Evolutionary conservation across 257 asterid genomes (phyloP).

Genomic region (Petrea volubilis): DNA sequence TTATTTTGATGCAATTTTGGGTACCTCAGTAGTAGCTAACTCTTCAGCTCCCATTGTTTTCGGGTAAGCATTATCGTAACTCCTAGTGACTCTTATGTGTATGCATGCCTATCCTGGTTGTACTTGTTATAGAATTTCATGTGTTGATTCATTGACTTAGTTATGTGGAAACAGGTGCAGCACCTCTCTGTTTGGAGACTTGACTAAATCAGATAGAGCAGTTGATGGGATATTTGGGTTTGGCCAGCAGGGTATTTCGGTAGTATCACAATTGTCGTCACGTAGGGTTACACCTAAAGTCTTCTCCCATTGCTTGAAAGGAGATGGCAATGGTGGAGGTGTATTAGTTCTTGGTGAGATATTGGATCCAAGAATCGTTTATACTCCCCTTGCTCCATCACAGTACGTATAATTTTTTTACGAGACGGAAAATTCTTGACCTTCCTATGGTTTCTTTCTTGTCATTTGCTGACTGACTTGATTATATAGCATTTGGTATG

Average conservation of each 20-base stretch:
- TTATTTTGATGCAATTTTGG: conserved; percentile 70
- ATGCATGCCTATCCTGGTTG: background rate
- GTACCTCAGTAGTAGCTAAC: conserved; percentile 63
- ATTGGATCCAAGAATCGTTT: conserved; percentile 83
- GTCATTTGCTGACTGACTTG: background rate
- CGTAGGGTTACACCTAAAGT: conserved; percentile 77
- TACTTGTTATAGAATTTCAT: too few relatives aligned
- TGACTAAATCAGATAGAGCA: conserved; percentile 82
- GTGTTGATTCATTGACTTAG: too few relatives aligned
- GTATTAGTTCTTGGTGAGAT: conserved; percentile 92
- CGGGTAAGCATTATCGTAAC: conserved; percentile 59
- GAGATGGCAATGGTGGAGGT: conserved; percentile 90
- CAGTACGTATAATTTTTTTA: conserved; percentile 64
- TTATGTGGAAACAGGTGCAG: conserved; percentile 70
- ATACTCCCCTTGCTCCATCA: conserved; percentile 93
- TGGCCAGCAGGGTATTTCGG: conserved; percentile 80
- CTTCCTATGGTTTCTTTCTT: conserved; percentile 13
- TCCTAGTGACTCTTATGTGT: background rate
- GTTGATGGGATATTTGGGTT: conserved; percentile 93
- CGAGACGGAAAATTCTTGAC: conserved; percentile 20
- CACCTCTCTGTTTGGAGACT: conserved; percentile 72
- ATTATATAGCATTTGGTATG: background rate
- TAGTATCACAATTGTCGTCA: conserved; percentile 78
- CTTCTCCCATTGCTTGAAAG: conserved; percentile 90
- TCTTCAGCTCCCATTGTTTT: conserved; percentile 86